Percentiles rank a stretch among this genome's conserved stretches.
Conservation (phyloP, 352 stramenopile genomes). For the Aphanomyces euteiches region DNA sequence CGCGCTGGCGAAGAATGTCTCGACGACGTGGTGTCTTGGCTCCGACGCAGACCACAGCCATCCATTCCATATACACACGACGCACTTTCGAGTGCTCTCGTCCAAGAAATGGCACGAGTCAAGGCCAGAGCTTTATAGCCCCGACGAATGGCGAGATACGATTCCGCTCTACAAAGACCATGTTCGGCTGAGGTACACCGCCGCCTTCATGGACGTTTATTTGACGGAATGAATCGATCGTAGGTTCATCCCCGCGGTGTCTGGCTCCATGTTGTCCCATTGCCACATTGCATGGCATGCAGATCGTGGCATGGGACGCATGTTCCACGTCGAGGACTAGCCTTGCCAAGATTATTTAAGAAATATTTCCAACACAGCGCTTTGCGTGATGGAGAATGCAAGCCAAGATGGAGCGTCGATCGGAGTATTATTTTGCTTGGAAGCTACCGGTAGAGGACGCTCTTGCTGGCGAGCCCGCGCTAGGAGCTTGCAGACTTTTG, state of each 20-base stretch:
- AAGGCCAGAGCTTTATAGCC: slow-evolving; percentile 53
- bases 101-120: slow-evolving; percentile 42
- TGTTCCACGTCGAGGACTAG: slow-evolving; percentile 57
- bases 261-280: slow-evolving; percentile 61
- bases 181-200: slow-evolving; percentile 57
- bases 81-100: slow-evolving; percentile 63
- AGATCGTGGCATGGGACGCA: slow-evolving; percentile 71
- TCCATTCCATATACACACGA: slow-evolving; percentile 75
- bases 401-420: no score
- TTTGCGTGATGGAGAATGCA: no score
- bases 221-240: background rate
- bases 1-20: background rate
- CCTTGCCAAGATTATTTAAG: background rate
- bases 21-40: slow-evolving; percentile 8
- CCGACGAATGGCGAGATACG: slow-evolving; percentile 75
- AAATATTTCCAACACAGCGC: no score
- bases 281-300: slow-evolving; percentile 73
- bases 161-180: slow-evolving; percentile 62
- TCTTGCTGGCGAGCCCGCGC: no score
- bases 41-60: slow-evolving; percentile 36
- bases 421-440: no score
- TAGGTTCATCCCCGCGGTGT: slow-evolving; percentile 49
- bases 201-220: background rate
- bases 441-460: no score
- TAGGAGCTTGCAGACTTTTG: no score